Base-by-base conservation (phyloP, 78 protist genomes). In the Pigoraptor vietnamica region DNA sequence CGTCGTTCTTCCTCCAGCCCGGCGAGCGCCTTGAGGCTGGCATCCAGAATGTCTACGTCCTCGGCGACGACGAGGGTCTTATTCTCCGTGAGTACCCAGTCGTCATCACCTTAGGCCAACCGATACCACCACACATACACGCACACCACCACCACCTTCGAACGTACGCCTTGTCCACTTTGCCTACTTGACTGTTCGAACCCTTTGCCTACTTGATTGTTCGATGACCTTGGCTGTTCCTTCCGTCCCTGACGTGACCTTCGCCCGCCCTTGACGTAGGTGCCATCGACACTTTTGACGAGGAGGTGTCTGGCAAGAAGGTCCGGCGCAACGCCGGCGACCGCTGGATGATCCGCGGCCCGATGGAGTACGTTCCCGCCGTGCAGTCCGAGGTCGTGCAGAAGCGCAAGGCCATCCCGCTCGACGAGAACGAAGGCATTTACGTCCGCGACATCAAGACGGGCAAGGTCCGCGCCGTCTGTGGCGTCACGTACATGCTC, bases 361-460 rank as follows among this genome's bases (percentile, higher is more conserved):
- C 99, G 39, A 32, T 67, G 40, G 98, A 97, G 86, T 97, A 95
- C 91, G 94, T 97, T 23, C 99, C 99, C 90, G 96, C 96, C 33
- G 95, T 94, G 34, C 91, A 93, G 88, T 97, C 97, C 34, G 96
- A 95, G 79, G 95, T 97, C 24, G 92, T 97, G 24, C 94, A 94
- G 84, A 91, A 81, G 91, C 95, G 98, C 88, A 19, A n/a, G 40
- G 94, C 98, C 40, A 96, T 97, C 88, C 97, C 99, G 81, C 95
- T 97, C 55, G 98, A 96, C 88, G 97, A 96, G 89, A 97, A 97
- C 93, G 99, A 97, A 93, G 99, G 99, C 91, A 92, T 96, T 92
- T 96, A 96, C 93, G 95, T 96, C 79, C 94, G 98, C 81, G 96
- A 97, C 92, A 92, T 92, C 92, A 93, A 88, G 90, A 81, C 98